Conservation (phyloP, 2,329 filamentous ascomycete genomes). For the Exophiala lecanii-corni region DNA sequence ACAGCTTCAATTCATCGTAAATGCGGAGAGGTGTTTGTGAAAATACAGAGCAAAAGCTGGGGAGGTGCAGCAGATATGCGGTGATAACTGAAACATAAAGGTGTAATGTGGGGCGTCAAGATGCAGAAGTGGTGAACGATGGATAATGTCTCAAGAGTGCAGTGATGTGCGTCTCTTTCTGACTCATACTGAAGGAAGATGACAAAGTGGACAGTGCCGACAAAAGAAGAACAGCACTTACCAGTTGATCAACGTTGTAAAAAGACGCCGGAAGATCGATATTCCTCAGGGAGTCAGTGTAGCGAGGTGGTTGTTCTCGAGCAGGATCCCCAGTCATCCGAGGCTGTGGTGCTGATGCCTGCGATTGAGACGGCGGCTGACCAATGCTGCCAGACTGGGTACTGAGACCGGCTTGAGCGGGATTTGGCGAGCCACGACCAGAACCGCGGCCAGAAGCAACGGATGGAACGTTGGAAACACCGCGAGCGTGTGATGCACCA, state of each 20-base stretch:
- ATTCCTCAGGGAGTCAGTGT: constrained; percentile 25
- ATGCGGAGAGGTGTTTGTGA: too few species aligned
- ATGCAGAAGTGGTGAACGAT: too few species aligned
- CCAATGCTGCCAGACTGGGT: constrained; percentile 4
- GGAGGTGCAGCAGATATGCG: too few species aligned
- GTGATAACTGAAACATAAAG: too few species aligned
- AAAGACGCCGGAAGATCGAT: constrained; percentile 26
- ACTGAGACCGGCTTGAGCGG: constrained; percentile 12
- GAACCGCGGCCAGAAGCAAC: constrained; percentile 9
- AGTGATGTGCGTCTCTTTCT: too few species aligned
- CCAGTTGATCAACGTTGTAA: constrained; percentile 26
- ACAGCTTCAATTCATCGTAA: too few species aligned
- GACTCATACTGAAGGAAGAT: too few species aligned
- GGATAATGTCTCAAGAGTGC: too few species aligned
- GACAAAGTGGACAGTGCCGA: too few species aligned
- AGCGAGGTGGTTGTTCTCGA: constrained; percentile 14
- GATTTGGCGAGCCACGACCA: constrained; percentile 13
- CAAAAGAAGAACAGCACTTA: constrained; percentile 16
- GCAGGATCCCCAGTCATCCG: constrained; percentile 20
- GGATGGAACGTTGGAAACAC: constrained; percentile 14
- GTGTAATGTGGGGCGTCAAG: too few species aligned
- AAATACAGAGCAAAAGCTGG: too few species aligned
- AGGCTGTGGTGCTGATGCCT: constrained; percentile 2
- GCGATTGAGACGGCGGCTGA: constrained; percentile 5
- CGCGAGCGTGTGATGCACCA: constrained; percentile 12